Base-by-base conservation (phyloP, 1,284 basidiomycete species). In the Cryptococcus amylolentus region DNA sequence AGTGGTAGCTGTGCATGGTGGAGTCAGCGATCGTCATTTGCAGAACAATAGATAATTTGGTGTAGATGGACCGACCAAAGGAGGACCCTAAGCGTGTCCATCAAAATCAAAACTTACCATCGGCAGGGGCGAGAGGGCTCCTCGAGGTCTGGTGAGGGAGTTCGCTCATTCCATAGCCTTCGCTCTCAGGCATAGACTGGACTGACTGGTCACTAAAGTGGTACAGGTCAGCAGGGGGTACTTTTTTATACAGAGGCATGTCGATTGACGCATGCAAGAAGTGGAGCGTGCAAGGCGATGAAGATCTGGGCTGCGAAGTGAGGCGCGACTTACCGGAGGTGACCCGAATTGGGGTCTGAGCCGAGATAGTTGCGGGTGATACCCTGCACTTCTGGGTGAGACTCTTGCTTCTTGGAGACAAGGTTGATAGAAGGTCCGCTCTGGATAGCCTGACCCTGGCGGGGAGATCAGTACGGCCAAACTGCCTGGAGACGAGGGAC, bases 151-250 rank as follows among this genome's bases (percentile, higher is more conserved):
- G 60, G 18, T 52, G 57, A 55, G 52, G 51, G 39, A 51, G 39
- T 10, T 49, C 56, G 39, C 44, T 27, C 56, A 61, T 58, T 16
- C 57, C 59, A 51, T 64, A 62, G 14, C 38, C 53, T 39, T 69
- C 65, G 16, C 50, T 26, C 14, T 61, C 59, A 6, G 57, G 43
- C 14, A 51, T 51, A 39, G n/a, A n/a, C 18, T 64, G 62, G 14
- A 66, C 46, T 8, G 64, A 64, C 47, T 56, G 62, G 45, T 65
- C 66, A 20, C 64, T 65, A 31, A 10, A 40, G n/a, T 10, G 16
- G 20, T 20, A 47, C 14, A 42, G 20, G 41, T 42, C 41, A 42
- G 41, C 41, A n/a, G 2, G 20, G 7, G 20, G 20, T 4, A 42
- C n/a, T 42, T 23, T 42, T 16, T 42, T 42, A 28, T 28, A 18